Evolutionary conservation across 805 yeast species (phyloP), one percentile per base, ranked within the genome.

Genomic region (Metschnikowia orientalis): DNA sequence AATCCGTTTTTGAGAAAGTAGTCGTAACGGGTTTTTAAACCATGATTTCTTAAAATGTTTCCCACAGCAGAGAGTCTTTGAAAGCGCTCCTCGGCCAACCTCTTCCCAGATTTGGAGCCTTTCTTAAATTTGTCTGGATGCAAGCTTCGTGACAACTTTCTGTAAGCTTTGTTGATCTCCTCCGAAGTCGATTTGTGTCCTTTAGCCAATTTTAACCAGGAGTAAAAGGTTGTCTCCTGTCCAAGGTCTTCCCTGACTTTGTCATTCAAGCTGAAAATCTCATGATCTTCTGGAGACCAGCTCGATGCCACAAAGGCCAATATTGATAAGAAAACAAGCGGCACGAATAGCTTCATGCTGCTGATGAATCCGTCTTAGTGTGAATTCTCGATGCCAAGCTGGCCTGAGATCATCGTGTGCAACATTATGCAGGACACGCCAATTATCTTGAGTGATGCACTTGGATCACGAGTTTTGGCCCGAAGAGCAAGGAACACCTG

Each of bases 1-100:
- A 92, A 90, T 6, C 97, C 97, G 45, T 76, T 73, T 26, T 74
- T 67, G 34, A 84, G 64, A 59, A 85, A 92, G 56, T 77, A 88
- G 57, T 92, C 97, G 56, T 92, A 92, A 6, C 87, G 69, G 41
- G 79, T 75, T 37, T 69, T 68, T 34, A 75, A 73, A 15, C 73
- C 60, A 14, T 50, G 54, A 35, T 66, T 69, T 44, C 90, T 71
- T 29, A 89, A 65, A 35, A 89, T 79, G 50, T 82, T 76, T 20
- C 88, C 81, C 14, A 86, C 83, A 17, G 79, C 57, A 20, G 92
- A 83, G 22, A 92, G 70, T 18, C 90, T 66, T 48, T 90, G 86
- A 53, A 80, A 92, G 23, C 86, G 68, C 45, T 78, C 83, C 41
- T 73, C 79, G 4, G 81, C 83, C 14, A 57, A 53, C 42, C 75